These are phyloP conservation scores for Magnolia kwangsiensis DNA, from an alignment of 164 flowering plant genomes.

Conservation along the genomic window DNA sequence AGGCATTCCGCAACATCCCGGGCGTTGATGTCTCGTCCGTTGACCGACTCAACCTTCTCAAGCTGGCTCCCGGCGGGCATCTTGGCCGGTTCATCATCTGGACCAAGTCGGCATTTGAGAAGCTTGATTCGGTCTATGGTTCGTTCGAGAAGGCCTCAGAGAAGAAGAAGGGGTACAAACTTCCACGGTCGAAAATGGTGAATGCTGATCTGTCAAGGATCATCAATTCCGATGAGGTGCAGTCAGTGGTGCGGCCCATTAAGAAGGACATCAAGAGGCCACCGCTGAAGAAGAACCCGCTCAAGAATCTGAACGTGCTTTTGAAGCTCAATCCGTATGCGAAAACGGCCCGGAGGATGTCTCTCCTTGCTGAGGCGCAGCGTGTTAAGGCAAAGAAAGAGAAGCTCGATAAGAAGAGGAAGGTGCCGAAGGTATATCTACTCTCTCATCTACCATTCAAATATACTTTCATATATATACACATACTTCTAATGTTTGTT, in stretches of 20 bases:
- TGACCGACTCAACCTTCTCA: conserved; percentile 70
- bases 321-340: conserved; percentile 86
- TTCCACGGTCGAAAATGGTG: conserved; percentile 80
- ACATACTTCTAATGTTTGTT: no score
- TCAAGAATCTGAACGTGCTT: conserved; percentile 70
- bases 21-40: conserved; percentile 69
- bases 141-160: conserved; percentile 63
- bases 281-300: conserved; percentile 82
- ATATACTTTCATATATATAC: no score
- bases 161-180: conserved; percentile 77
- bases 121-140: conserved; percentile 74
- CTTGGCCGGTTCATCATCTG: conserved; percentile 77
- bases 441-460: no score
- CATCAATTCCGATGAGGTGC: conserved; percentile 87
- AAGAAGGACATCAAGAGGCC: conserved; percentile 75
- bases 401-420: conserved; percentile 56
- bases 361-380: conserved; percentile 79
- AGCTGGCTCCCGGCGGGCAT: conserved; percentile 91
- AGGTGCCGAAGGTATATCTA: conserved; percentile 50
- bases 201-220: conserved; percentile 85
- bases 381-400: conserved; percentile 60
- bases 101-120: conserved; percentile 89
- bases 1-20: conserved; percentile 82
- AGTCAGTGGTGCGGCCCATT: conserved; percentile 70
- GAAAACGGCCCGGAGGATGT: conserved; percentile 84